phyloP scores from a whole-genome alignment of 495 filamentous ascomycete species.

The Tuber aestivum region DNA sequence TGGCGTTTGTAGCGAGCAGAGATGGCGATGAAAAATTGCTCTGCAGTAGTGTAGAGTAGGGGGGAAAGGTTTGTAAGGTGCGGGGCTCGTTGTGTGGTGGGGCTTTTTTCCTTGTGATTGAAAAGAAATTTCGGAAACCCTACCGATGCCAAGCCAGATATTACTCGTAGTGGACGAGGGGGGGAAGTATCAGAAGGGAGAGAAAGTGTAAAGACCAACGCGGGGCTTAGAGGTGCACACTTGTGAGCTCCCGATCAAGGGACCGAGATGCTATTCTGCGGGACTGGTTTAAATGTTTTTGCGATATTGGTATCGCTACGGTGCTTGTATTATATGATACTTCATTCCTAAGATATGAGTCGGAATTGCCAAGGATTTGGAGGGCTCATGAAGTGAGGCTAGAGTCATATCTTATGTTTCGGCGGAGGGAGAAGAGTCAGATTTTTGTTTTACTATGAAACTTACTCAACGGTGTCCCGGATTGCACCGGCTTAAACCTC shows the following conservation, averaged over 20 bases:
- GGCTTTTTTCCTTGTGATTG: not conserved
- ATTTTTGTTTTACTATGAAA: not conserved
- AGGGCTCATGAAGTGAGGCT: not conserved
- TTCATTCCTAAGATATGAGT: not conserved
- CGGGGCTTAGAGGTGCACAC: not conserved
- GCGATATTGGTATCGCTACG: not conserved
- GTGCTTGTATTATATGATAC: not conserved
- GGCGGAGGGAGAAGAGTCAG: not conserved
- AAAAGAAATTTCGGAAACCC: not conserved
- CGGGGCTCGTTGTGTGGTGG: not conserved
- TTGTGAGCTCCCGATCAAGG: not conserved
- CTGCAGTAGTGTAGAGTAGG: not conserved
- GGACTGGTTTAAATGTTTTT: not conserved
- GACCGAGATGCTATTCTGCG: not conserved
- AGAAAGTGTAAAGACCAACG: not conserved
- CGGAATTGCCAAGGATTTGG: not conserved
- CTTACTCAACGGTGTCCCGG: not conserved
- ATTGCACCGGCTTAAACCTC: not conserved
- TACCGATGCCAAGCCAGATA: not conserved
- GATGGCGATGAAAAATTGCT: not conserved
- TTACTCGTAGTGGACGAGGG: not conserved
- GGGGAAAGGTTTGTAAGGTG: not conserved
- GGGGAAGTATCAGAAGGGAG: not conserved
- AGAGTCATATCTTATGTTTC: conserved; percentile 1
- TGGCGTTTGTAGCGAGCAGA: not conserved